These are phyloP conservation scores for Cytospora schulzeri DNA, from an alignment of 2,329 filamentous ascomycete genomes.

Conservation along the genomic window DNA sequence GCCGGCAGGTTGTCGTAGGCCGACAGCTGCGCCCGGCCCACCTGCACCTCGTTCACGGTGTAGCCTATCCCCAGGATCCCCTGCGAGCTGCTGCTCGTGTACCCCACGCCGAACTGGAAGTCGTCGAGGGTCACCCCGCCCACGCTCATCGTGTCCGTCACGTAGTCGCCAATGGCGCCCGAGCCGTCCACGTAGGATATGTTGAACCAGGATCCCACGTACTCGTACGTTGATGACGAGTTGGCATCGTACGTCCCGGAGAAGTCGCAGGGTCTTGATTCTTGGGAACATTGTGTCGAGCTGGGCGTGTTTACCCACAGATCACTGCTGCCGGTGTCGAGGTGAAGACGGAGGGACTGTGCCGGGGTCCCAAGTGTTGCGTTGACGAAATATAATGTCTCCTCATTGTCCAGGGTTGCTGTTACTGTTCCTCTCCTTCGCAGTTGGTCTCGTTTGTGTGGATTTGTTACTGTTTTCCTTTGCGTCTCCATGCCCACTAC, in stretches of 20 bases:
- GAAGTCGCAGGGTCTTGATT: constrained; percentile 54
- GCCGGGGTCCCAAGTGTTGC: constrained; percentile 63
- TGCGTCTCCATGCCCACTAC: constrained; percentile 51
- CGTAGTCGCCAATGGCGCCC: constrained; percentile 77
- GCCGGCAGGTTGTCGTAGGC: constrained; percentile 71
- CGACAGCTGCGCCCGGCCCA: constrained; percentile 54
- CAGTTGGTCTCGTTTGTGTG: constrained; percentile 47
- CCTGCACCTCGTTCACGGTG: constrained; percentile 73
- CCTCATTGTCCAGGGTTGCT: constrained; percentile 58
- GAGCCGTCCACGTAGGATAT: constrained; percentile 87
- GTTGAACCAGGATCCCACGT: constrained; percentile 76
- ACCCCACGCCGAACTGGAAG: constrained; percentile 76
- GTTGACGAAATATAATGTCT: constrained; percentile 68
- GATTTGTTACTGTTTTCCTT: constrained; percentile 43
- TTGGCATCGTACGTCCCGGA: constrained; percentile 72
- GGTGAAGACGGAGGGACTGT: constrained; percentile 58
- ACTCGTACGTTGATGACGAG: constrained; percentile 74
- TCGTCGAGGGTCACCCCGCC: constrained; percentile 53
- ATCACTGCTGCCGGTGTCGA: constrained; percentile 72
- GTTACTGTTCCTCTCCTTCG: constrained; percentile 49
- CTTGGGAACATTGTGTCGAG: constrained; percentile 60
- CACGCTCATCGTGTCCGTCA: constrained; percentile 69
- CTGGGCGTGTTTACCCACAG: constrained; percentile 68
- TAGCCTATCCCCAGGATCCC: constrained; percentile 90
- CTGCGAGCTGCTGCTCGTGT: constrained; percentile 60